Percentiles rank a stretch among this genome's conserved stretches.
Conservation (phyloP, 805 yeast species). For the Sungouiozyma intestinalis region DNA sequence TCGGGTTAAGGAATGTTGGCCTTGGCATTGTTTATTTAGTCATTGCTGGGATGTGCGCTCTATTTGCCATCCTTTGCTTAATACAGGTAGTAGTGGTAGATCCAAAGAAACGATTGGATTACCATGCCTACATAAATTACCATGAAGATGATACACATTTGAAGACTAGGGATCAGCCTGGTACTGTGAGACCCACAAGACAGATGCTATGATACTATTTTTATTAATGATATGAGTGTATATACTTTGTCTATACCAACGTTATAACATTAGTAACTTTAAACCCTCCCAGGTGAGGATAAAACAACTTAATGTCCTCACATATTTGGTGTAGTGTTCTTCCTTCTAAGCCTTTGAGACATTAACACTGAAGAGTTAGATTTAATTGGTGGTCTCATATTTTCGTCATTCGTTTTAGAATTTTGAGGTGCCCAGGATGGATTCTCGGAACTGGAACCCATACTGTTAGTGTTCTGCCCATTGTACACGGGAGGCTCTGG, state of each 20-base stretch:
- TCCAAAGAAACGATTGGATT: slow-evolving; percentile 64
- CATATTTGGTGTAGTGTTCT: slow-evolving; percentile 8
- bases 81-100: slow-evolving; percentile 60
- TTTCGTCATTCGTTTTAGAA: not conserved
- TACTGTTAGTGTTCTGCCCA: slow-evolving; percentile 1
- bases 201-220: slow-evolving; percentile 11
- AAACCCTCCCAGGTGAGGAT: too few species aligned
- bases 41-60: slow-evolving; percentile 67
- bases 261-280: too few species aligned
- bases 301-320: not conserved
- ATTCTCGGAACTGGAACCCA: not conserved
- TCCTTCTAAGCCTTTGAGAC: slow-evolving; percentile 24
- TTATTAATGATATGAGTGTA: not conserved
- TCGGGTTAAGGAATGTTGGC: slow-evolving; percentile 81
- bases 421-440: not conserved
- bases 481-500: not conserved
- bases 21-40: slow-evolving; percentile 78
- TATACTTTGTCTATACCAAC: not conserved
- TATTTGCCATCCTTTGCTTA: slow-evolving; percentile 66
- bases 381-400: slow-evolving; percentile 1
- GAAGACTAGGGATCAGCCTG: not conserved
- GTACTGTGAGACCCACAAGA: slow-evolving; percentile 8
- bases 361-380: slow-evolving; percentile 14
- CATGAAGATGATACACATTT: not conserved
- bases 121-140: slow-evolving; percentile 41